Conservation (phyloP, 1,284 basidiomycete genomes). For the Puccinia novopanici region DNA sequence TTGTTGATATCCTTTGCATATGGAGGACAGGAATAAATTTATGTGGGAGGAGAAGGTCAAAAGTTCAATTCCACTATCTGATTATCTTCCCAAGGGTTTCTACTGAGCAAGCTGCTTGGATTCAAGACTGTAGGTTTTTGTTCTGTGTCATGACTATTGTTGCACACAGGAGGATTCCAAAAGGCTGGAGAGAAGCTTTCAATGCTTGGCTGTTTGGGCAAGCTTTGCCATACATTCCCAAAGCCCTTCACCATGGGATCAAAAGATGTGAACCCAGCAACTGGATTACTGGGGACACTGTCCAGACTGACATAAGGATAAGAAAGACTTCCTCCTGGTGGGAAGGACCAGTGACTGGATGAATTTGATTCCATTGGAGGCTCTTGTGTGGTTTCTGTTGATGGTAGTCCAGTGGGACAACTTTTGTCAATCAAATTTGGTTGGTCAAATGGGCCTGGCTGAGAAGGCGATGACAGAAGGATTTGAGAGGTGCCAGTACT, state of each 20-base stretch:
- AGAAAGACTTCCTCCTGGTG: too few species aligned
- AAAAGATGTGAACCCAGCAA: background rate
- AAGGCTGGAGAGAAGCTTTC: background rate
- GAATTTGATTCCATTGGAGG: background rate
- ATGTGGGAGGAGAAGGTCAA: background rate
- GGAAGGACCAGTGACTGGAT: constrained; percentile 16
- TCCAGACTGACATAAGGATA: background rate
- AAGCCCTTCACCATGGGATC: constrained; percentile 8
- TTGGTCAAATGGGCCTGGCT: constrained; percentile 23
- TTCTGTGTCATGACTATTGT: background rate
- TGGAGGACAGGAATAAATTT: too few species aligned
- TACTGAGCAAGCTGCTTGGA: background rate
- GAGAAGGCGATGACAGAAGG: constrained; percentile 27
- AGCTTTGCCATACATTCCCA: constrained; percentile 10
- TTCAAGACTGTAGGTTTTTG: background rate
- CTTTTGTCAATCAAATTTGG: constrained; percentile 3
- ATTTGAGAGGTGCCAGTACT: constrained; percentile 15
- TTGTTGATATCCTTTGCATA: too few species aligned
- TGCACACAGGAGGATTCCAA: background rate
- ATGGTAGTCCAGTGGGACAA: background rate
- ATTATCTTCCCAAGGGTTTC: constrained; percentile 20
- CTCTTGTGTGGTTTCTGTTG: background rate
- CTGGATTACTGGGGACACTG: background rate
- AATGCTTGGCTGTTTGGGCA: background rate
- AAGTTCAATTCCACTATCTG: constrained; percentile 13